A percentile compares a stretch with the other conserved stretches of the same genome.
Conservation (phyloP, 1,284 basidiomycete genomes). For the Cutaneotrichosporon arboriforme region DNA sequence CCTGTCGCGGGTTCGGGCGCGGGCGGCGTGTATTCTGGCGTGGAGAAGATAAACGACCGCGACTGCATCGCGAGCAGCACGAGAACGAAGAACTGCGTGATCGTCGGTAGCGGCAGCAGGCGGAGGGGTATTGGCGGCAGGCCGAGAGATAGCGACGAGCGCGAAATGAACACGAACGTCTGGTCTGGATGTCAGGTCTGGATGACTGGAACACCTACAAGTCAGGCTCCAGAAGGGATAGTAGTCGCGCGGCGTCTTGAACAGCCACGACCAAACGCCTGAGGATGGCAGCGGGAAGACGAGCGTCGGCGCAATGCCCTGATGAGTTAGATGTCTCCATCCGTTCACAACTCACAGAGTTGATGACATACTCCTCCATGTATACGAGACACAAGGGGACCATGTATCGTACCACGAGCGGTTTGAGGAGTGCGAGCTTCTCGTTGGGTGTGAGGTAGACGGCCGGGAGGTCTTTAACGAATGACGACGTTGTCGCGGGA, state of each 20-base stretch:
- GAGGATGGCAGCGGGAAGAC: constrained; percentile 77
- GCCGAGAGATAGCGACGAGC: constrained; percentile 83
- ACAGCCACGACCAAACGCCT: constrained; percentile 64
- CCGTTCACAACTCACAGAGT: constrained; percentile 58
- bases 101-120: constrained; percentile 56
- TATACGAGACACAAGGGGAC: constrained; percentile 48
- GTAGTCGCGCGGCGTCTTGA: constrained; percentile 83
- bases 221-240: constrained; percentile 74
- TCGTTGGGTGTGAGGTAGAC: constrained; percentile 56
- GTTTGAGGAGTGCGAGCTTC: constrained; percentile 69
- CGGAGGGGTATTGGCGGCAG: constrained; percentile 71
- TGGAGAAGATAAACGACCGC: constrained; percentile 37
- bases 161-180: constrained; percentile 89
- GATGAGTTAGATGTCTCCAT: background rate
- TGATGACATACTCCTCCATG: constrained; percentile 88
- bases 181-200: constrained; percentile 53
- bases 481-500: background rate
- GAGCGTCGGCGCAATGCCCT: constrained; percentile 86
- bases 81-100: constrained; percentile 57
- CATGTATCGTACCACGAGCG: constrained; percentile 66
- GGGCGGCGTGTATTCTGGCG: constrained; percentile 31
- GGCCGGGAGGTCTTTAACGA: background rate
- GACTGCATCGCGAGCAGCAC: constrained; percentile 54
- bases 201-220: constrained; percentile 18
- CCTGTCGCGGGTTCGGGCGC: constrained; percentile 11